These are phyloP conservation scores for Drosera spatulata DNA, from an alignment of 179 eudicot species.

Conservation along the genomic window DNA sequence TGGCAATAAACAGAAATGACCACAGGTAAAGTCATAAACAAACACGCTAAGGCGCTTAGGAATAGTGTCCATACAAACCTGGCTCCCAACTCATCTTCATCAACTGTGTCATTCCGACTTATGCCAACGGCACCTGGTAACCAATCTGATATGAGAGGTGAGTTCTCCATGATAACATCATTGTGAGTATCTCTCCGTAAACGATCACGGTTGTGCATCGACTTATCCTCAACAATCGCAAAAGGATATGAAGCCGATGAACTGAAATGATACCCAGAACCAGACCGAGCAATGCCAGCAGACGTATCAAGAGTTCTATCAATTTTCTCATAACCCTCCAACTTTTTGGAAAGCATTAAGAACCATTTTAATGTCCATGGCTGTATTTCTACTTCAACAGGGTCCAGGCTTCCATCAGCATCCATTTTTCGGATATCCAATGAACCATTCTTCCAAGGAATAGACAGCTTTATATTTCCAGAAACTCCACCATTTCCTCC, in stretches of 20 bases:
- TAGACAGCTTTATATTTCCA: conserved; percentile 57
- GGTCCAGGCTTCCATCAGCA: conserved; percentile 58
- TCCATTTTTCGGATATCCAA: conserved; percentile 78
- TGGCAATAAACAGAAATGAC: too few species aligned
- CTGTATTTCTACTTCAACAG: conserved; percentile 49
- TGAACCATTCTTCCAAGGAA: conserved; percentile 91
- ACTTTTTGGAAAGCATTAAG: conserved; percentile 38
- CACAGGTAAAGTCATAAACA: too few species aligned
- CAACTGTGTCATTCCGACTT: conserved; percentile 22
- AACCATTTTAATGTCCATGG: conserved; percentile 60
- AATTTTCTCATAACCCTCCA: conserved; percentile 26
- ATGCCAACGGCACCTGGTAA: conserved; percentile 38
- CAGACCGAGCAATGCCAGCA: conserved; percentile 13
- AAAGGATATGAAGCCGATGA: conserved; percentile 19
- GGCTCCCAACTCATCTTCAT: conserved; percentile 78
- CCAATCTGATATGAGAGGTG: conserved; percentile 83
- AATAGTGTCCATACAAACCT: conserved; percentile 35
- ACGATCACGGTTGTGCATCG: conserved; percentile 4
- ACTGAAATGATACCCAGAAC: conserved; percentile 16
- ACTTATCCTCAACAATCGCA: conserved; percentile 19
- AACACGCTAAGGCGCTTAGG: too few species aligned
- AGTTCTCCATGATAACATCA: conserved; percentile 47
- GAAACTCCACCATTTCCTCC: conserved; percentile 71
- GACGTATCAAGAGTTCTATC: background rate
- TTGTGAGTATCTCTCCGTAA: too few species aligned